These are phyloP conservation scores for Crithidia brevicula DNA, from an alignment of 208 protist genomes.

Conservation along the genomic window DNA sequence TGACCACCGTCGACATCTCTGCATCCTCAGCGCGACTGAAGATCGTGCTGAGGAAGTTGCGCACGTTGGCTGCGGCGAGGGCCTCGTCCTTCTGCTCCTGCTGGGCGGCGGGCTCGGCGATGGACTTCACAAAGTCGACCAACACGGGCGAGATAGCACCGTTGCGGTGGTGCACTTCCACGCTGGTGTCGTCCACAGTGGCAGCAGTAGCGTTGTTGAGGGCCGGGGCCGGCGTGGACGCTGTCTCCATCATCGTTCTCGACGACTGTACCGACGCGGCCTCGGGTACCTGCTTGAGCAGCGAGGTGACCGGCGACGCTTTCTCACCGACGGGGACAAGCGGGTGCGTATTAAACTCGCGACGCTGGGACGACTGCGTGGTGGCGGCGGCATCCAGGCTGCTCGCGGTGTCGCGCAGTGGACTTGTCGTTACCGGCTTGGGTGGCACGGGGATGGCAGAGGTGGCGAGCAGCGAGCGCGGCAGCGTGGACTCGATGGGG, in stretches of 20 bases:
- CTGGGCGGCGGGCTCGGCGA: slow-evolving; percentile 25
- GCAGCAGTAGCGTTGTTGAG: background rate
- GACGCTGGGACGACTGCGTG: background rate
- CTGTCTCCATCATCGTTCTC: background rate
- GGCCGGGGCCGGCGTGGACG: slow-evolving; percentile 1
- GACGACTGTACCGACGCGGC: background rate
- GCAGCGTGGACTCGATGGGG: slow-evolving; percentile 3
- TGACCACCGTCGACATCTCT: slow-evolving; percentile 13
- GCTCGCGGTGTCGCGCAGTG: slow-evolving; percentile 31
- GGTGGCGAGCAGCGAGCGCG: background rate
- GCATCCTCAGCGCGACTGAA: slow-evolving; percentile 21
- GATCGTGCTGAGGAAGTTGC: slow-evolving; percentile 42
- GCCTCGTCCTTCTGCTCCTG: slow-evolving; percentile 27
- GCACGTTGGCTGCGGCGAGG: slow-evolving; percentile 28
- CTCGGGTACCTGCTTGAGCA: slow-evolving; percentile 5
- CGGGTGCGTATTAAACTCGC: slow-evolving; percentile 16
- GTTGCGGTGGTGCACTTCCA: background rate
- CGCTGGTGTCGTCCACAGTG: background rate
- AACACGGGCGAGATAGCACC: slow-evolving; percentile 10
- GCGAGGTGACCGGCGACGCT: background rate
- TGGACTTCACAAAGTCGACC: slow-evolving; percentile 29
- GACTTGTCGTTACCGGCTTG: slow-evolving; percentile 45
- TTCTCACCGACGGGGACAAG: slow-evolving; percentile 40
- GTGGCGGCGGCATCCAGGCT: background rate
- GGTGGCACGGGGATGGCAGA: slow-evolving; percentile 29